Base-by-base conservation (phyloP, 495 filamentous ascomycete species). In the Rhizodiscina lignyota region DNA sequence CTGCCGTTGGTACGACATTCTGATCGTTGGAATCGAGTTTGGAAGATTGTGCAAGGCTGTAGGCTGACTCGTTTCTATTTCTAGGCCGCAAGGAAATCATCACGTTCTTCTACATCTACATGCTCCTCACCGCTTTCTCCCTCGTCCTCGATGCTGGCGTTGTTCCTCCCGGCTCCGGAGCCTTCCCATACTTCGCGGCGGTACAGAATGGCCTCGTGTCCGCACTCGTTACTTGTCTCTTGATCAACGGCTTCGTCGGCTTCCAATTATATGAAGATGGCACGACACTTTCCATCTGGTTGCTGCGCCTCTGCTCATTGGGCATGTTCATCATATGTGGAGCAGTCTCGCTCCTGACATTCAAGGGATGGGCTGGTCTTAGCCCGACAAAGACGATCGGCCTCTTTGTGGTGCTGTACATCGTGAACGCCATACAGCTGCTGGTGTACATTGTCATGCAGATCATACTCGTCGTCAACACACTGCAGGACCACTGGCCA, bases 221-320 rank as follows among this genome's bases (percentile, higher is more conserved):
- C 13, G 84, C 89, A 8, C 63, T 89, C 15, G 81, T 83, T 53
- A 86, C 80, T 6, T 91, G 79, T 56, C 65, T 99, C 27, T 61
- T 96, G 37, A 80, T 99, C 64, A 96, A 96, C 54, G 89, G 91
- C 20, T 99, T 99, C 52, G 87, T 99, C 27, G 89, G 89, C 23
- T 99, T 96, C 60, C 91, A 96, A 59, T 68, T 99, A 4, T 99
- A 96, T 55, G 89, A 99, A 56, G 89, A 99, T 53, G 89, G 89
- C n/a, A 99, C 89, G 1, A 76, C 77, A 5, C 66, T 94, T 23
- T 94, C 87, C 0, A 74, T 99, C 20, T 99, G 87, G 89, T 72
- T 94, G 38, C 64, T 99, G 34, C 76, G 91, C 21, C 47, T 80
- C 8, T 73, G 66, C 38, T 89, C 82, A 2, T 58, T 76, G 1